phyloP scores from a whole-genome alignment of 1,284 basidiomycete genomes.

The Trametes hirsuta region DNA sequence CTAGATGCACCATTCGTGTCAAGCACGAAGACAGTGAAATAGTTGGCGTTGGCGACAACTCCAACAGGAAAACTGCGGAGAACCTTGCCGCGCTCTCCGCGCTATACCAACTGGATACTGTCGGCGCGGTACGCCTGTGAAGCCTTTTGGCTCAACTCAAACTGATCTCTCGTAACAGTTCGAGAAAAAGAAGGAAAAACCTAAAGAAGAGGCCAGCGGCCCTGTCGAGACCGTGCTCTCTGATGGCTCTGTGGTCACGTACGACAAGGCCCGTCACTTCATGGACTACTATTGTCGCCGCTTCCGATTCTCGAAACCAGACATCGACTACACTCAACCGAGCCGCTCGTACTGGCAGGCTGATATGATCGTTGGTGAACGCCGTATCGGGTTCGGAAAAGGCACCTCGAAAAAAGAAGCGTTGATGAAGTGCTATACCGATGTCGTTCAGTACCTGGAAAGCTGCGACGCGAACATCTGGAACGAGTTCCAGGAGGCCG shows the following conservation, averaged over 20 bases:
- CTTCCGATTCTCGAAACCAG: constrained; percentile 83
- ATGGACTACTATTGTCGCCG: constrained; percentile 95
- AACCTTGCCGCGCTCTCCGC: constrained; percentile 77
- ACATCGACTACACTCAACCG: constrained; percentile 59
- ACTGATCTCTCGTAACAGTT: constrained; percentile 8
- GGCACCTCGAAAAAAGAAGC: constrained; percentile 79
- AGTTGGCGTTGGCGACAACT: constrained; percentile 66
- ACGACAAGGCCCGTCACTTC: constrained; percentile 85
- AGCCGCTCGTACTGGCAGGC: constrained; percentile 70
- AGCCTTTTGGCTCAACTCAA: not conserved
- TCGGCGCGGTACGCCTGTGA: constrained; percentile 51
- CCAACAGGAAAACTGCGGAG: constrained; percentile 71
- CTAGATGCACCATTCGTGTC: constrained; percentile 14
- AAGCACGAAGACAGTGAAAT: constrained; percentile 42
- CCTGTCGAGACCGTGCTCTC: constrained; percentile 49
- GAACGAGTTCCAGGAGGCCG: constrained; percentile 68
- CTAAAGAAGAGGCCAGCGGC: not conserved
- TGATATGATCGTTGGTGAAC: constrained; percentile 79
- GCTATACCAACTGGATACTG: constrained; percentile 67
- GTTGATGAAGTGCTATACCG: constrained; percentile 79
- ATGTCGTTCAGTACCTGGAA: constrained; percentile 88
- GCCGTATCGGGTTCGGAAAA: constrained; percentile 80
- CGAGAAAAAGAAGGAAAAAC: constrained; percentile 21
- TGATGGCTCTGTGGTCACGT: constrained; percentile 68
- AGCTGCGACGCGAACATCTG: constrained; percentile 83